A percentile compares a stretch with the other conserved stretches of the same genome.
These are phyloP conservation scores for Oryza rufipogon DNA, from an alignment of 176 grass and related monocot species.

Conservation along the genomic window DNA sequence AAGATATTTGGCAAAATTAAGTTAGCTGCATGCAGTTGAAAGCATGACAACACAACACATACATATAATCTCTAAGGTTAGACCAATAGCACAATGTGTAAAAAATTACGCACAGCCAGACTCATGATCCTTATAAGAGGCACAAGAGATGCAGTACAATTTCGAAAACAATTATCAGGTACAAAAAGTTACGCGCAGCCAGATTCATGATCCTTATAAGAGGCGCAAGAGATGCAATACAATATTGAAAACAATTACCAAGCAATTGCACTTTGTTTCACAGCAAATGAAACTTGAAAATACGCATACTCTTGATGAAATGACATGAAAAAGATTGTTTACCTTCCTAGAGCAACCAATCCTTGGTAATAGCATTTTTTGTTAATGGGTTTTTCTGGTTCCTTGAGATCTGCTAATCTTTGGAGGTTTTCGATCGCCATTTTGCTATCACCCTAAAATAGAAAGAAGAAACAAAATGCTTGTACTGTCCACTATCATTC, in stretches of 20 bases:
- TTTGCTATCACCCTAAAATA: conserved; percentile 72
- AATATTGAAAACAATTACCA: conserved; percentile 14
- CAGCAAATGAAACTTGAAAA: conserved; percentile 16
- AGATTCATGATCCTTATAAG: background rate
- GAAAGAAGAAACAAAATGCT: background rate
- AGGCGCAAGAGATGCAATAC: background rate
- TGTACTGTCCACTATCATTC: conserved; percentile 19
- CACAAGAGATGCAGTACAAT: no score
- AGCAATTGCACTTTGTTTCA: conserved; percentile 2
- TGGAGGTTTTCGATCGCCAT: conserved; percentile 68
- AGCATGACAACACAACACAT: no score
- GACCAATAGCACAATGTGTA: background rate
- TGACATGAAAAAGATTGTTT: conserved; percentile 25
- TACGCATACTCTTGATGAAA: conserved; percentile 21
- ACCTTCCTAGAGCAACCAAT: conserved; percentile 72
- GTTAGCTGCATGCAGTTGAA: background rate
- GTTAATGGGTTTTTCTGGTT: conserved; percentile 62
- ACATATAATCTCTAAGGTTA: background rate
- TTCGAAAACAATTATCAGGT: no score
- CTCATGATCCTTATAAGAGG: no score
- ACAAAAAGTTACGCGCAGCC: no score
- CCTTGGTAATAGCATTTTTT: conserved; percentile 68
- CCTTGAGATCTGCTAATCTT: conserved; percentile 75
- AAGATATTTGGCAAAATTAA: background rate
- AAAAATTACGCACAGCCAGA: background rate